phyloP scores from a whole-genome alignment of 805 yeast species.

The Blastobotrys robertii region DNA sequence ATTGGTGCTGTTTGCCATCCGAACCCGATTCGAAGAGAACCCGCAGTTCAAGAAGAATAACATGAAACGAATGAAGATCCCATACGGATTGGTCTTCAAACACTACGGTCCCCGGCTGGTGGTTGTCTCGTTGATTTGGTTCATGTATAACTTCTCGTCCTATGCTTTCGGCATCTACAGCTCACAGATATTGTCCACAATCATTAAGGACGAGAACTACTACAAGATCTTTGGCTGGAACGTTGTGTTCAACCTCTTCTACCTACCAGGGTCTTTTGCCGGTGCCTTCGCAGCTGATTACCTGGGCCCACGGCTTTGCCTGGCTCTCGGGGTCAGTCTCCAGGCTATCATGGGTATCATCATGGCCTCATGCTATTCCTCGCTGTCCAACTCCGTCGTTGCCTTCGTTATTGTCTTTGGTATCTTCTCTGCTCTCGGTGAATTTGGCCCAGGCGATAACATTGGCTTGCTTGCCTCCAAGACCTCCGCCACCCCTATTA shows the following conservation, averaged over 20 bases:
- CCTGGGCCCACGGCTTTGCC: slow-evolving; percentile 63
- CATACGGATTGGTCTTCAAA: slow-evolving; percentile 57
- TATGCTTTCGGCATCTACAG: slow-evolving; percentile 84
- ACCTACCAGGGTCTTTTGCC: slow-evolving; percentile 79
- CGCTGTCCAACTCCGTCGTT: slow-evolving; percentile 44
- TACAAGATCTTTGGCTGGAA: slow-evolving; percentile 82
- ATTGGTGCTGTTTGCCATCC: slow-evolving; percentile 57
- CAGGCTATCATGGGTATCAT: slow-evolving; percentile 47
- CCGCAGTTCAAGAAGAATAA: slow-evolving; percentile 57
- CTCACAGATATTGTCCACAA: slow-evolving; percentile 53
- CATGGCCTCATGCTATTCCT: slow-evolving; percentile 42
- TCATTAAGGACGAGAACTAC: slow-evolving; percentile 48
- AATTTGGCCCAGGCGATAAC: slow-evolving; percentile 88
- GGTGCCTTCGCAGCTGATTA: slow-evolving; percentile 65
- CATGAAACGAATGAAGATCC: slow-evolving; percentile 49
- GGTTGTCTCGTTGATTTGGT: slow-evolving; percentile 73
- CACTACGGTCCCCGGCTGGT: slow-evolving; percentile 75
- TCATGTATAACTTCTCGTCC: slow-evolving; percentile 78
- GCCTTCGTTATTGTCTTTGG: slow-evolving; percentile 79
- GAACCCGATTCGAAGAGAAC: slow-evolving; percentile 65
- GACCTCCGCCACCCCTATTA: slow-evolving; percentile 72
- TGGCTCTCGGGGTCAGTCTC: slow-evolving; percentile 62
- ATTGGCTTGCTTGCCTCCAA: slow-evolving; percentile 80
- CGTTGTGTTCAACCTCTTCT: slow-evolving; percentile 73
- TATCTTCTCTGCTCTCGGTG: slow-evolving; percentile 76